Base-by-base conservation (phyloP, 2,329 filamentous ascomycete species). In the Exophiala viscosa region DNA sequence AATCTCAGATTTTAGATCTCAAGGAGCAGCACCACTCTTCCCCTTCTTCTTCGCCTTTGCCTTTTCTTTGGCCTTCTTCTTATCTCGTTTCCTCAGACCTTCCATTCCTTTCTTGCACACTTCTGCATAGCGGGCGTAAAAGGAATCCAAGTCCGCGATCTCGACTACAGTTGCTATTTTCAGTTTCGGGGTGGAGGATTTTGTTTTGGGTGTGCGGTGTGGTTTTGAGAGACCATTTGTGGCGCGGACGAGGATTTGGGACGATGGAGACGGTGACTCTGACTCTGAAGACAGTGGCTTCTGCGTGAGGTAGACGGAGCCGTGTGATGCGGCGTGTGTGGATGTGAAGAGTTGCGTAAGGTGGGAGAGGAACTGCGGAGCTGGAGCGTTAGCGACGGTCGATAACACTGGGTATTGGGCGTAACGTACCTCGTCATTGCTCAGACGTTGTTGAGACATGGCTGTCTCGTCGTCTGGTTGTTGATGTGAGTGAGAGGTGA, bases 51-150 rank as follows among this genome's bases (percentile, higher is more conserved):
- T 84, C 74, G 86, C 88, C 59, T 87, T 89, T 69, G 87, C 87
- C 63, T 87, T 84, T 75, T 81, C 82, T 73, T 87, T 88, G 61
- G 85, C 84, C 79, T 89, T 92, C 71, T 87, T 95, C 66, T 90
- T 82, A 73, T 97, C 92, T 62, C 93, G 81, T 67, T 95, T 96
- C 82, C 96, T 97, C 72, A 99, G 68, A 6, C 86, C 85, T 44
- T 81, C 79, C 90, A 97, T 96, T 5, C 90, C 90, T 0, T 79
- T 76, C 75, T 95, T 96, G 73, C 91, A 96, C 2, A 90, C 79
- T 62, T 97, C 93, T 17, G 90, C 91, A 73, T 97, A 99, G 46
- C 82, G 79, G 28, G 76, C 74, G 69, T 90, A 99, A 67, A 99
- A 99, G 0, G 70, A 75, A 48, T 95, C 90, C 9, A 97, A 69